Evolutionary conservation across 106 monocot genomes (phyloP).

Genomic region (Dactylorhiza incarnata): DNA sequence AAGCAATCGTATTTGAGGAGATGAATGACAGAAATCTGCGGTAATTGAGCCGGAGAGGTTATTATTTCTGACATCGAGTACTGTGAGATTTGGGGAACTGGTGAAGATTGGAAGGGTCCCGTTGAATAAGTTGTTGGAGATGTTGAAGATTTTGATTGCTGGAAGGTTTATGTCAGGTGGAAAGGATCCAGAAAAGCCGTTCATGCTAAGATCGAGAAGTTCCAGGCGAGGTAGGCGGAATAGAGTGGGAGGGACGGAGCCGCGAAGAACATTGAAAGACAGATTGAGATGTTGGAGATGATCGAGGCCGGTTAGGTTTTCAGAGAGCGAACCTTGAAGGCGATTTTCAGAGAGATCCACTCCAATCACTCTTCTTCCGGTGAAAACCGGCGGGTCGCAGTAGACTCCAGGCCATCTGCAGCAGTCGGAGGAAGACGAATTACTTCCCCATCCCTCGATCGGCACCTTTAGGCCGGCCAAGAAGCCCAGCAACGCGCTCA

Average conservation of each 20-base stretch:
- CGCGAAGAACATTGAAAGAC: conserved; percentile 37
- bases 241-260: conserved; percentile 27
- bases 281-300: conserved; percentile 28
- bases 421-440: conserved; percentile 11
- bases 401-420: conserved; percentile 15
- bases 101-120: conserved; percentile 36
- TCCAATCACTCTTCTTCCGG: conserved; percentile 26
- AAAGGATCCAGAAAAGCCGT: conserved; percentile 31
- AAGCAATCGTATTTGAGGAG: conserved; percentile 21
- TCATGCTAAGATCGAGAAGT: conserved; percentile 54
- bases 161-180: conserved; percentile 23
- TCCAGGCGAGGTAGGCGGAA: conserved; percentile 30
- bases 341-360: conserved; percentile 38
- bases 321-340: conserved; percentile 29
- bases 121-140: conserved; percentile 48
- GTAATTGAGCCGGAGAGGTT: neutral
- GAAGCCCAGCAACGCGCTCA: conserved; percentile 14
- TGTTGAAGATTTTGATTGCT: conserved; percentile 39
- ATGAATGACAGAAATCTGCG: conserved; percentile 26
- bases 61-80: conserved; percentile 11
- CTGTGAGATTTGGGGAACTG: conserved; percentile 17
- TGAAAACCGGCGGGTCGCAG: neutral
- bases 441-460: conserved; percentile 12
- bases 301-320: conserved; percentile 22
- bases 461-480: conserved; percentile 2